Evolutionary conservation across 2,329 filamentous ascomycete genomes (phyloP).

Genomic region (Fusarium nematophilum): DNA sequence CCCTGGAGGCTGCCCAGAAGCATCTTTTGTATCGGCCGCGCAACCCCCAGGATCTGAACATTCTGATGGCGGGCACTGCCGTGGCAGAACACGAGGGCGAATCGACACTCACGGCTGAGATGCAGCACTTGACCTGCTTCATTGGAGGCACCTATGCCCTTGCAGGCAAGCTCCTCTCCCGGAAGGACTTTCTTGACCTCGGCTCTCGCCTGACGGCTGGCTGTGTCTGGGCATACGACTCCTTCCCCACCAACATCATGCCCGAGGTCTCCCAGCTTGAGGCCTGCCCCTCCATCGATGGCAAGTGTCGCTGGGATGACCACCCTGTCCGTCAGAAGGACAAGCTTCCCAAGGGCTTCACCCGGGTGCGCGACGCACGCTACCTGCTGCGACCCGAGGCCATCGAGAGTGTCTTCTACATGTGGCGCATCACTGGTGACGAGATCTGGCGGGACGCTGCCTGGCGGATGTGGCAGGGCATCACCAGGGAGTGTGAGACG

Average conservation of each 20-base stretch:
- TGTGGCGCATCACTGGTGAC: conserved; percentile 63
- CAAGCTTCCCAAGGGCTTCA: conserved; percentile 65
- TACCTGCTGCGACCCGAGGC: conserved; percentile 62
- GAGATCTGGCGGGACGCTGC: conserved; percentile 56
- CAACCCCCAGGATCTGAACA: conserved; percentile 67
- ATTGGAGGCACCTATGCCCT: conserved; percentile 77
- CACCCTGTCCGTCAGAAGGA: conserved; percentile 38
- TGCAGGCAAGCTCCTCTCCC: conserved; percentile 69
- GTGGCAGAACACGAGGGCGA: conserved; percentile 43
- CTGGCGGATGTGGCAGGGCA: conserved; percentile 61
- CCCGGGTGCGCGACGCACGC: conserved; percentile 57
- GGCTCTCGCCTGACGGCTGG: conserved; percentile 63
- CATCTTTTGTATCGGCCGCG: conserved; percentile 77
- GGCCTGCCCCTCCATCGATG: conserved; percentile 48
- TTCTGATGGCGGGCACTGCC: conserved; percentile 66
- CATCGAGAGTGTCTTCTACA: conserved; percentile 64
- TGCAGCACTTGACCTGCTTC: conserved; percentile 76
- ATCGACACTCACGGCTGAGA: conserved; percentile 48
- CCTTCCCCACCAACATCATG: conserved; percentile 64
- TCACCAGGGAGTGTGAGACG: conserved; percentile 56
- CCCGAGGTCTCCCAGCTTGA: conserved; percentile 60
- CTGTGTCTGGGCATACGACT: conserved; percentile 66
- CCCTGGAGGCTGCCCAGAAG: conserved; percentile 70
- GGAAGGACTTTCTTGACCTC: conserved; percentile 58
- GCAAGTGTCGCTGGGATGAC: conserved; percentile 51